These are phyloP conservation scores for Cercospora nicotianae DNA, from an alignment of 2,329 filamentous ascomycete species.

Conservation along the genomic window DNA sequence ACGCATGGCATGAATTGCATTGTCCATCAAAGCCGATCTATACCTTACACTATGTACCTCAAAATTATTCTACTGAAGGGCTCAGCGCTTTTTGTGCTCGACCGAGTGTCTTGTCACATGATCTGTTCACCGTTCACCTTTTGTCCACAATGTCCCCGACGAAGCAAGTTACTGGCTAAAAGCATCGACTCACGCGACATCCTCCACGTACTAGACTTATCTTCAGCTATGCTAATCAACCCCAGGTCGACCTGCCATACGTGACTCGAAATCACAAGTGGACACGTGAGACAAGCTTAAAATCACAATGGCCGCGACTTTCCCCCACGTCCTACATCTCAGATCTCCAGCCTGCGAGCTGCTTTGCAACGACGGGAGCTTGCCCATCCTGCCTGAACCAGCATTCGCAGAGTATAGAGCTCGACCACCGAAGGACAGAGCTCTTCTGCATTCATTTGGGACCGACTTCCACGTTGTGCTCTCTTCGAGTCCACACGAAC, in stretches of 20 bases:
- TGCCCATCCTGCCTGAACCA: background rate
- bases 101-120: background rate
- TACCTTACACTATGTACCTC: background rate
- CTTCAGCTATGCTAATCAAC: background rate
- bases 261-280: background rate
- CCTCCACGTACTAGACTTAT: background rate
- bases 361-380: background rate
- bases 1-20: background rate
- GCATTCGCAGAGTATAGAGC: background rate
- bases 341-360: slow-evolving; percentile 1
- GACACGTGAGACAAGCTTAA: background rate
- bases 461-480: background rate
- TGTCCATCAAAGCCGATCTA: background rate
- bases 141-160: background rate
- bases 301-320: background rate
- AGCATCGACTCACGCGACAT: background rate
- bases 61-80: background rate
- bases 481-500: background rate
- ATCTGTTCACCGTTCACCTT: background rate
- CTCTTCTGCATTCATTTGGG: background rate
- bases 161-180: background rate
- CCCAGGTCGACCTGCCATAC: background rate
- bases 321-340: background rate
- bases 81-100: background rate
- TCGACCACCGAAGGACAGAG: background rate